These are phyloP conservation scores for Hypsizygus marmoreus DNA, from an alignment of 768 basidiomycete species.

Conservation along the genomic window DNA sequence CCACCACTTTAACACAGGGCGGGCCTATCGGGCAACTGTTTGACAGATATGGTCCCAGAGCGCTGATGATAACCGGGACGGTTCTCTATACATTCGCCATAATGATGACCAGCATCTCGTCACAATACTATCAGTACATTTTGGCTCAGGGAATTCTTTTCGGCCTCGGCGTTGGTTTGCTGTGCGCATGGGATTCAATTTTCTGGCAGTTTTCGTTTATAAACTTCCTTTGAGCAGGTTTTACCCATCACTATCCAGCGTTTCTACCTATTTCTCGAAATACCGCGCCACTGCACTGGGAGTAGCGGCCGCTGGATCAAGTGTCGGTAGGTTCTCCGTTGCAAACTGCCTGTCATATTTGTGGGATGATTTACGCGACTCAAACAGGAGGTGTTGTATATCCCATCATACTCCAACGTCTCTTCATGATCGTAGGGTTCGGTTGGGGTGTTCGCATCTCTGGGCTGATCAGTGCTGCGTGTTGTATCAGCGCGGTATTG, in stretches of 20 bases:
- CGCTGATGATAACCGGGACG: conserved; percentile 54
- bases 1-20: conserved; percentile 43
- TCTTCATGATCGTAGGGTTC: conserved; percentile 59
- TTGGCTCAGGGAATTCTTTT: conserved; percentile 66
- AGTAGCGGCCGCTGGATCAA: conserved; percentile 69
- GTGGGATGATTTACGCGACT: neutral
- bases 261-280: conserved; percentile 64
- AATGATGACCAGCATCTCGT: conserved; percentile 62
- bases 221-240: conserved; percentile 44
- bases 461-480: conserved; percentile 48
- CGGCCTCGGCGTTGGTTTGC: conserved; percentile 62
- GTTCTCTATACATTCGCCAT: conserved; percentile 50
- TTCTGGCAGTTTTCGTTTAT: conserved; percentile 9
- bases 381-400: conserved; percentile 66
- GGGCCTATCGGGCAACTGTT: conserved; percentile 61
- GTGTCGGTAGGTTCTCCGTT: conserved; percentile 45
- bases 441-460: conserved; percentile 64
- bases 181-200: conserved; percentile 44
- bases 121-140: conserved; percentile 60
- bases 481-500: conserved; percentile 47
- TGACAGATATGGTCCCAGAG: conserved; percentile 59
- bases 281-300: conserved; percentile 75
- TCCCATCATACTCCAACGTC: conserved; percentile 60
- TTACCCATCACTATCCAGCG: conserved; percentile 67
- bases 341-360: neutral